A percentile compares a stretch with the other conserved stretches of the same genome.
These are phyloP conservation scores for Huntiella bhutanensis DNA, from an alignment of 2,329 filamentous ascomycete genomes.

Conservation along the genomic window DNA sequence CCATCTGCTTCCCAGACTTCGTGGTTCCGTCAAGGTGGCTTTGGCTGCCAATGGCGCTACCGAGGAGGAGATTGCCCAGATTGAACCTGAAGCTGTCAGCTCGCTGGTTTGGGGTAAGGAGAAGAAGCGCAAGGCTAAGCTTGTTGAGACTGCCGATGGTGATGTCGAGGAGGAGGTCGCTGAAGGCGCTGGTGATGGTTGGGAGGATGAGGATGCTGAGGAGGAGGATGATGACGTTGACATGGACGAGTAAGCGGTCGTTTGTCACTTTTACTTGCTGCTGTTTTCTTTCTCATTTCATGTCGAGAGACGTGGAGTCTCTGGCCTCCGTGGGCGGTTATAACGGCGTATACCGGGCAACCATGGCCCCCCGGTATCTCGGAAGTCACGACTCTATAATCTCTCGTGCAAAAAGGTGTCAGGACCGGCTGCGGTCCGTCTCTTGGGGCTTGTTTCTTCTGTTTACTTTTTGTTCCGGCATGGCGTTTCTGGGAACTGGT, in stretches of 20 bases:
- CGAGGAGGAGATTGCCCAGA: slow-evolving; percentile 30
- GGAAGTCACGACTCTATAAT: background rate
- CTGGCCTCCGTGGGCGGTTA: background rate
- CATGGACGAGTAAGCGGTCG: slow-evolving; percentile 19
- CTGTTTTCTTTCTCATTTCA: background rate
- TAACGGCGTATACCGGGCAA: too few species aligned
- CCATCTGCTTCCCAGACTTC: slow-evolving; percentile 66
- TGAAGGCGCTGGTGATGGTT: slow-evolving; percentile 14
- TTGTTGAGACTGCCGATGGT: slow-evolving; percentile 14
- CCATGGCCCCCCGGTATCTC: too few species aligned
- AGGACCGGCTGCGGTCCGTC: slow-evolving; percentile 2
- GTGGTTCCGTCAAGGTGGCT: slow-evolving; percentile 40
- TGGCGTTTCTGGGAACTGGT: slow-evolving; percentile 11
- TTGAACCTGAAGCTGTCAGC: slow-evolving; percentile 21
- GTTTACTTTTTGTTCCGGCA: slow-evolving; percentile 11
- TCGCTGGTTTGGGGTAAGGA: slow-evolving; percentile 25
- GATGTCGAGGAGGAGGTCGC: slow-evolving; percentile 14
- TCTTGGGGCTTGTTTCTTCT: slow-evolving; percentile 9
- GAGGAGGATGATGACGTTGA: slow-evolving; percentile 21
- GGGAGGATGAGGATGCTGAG: slow-evolving; percentile 19
- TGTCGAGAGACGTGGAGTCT: background rate
- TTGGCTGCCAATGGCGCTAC: slow-evolving; percentile 34
- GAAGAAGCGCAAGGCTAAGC: slow-evolving; percentile 16
- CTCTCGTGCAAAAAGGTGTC: slow-evolving; percentile 3
- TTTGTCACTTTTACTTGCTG: background rate